phyloP scores from a whole-genome alignment of 345 rosid species.

The Hevea brasiliensis region DNA sequence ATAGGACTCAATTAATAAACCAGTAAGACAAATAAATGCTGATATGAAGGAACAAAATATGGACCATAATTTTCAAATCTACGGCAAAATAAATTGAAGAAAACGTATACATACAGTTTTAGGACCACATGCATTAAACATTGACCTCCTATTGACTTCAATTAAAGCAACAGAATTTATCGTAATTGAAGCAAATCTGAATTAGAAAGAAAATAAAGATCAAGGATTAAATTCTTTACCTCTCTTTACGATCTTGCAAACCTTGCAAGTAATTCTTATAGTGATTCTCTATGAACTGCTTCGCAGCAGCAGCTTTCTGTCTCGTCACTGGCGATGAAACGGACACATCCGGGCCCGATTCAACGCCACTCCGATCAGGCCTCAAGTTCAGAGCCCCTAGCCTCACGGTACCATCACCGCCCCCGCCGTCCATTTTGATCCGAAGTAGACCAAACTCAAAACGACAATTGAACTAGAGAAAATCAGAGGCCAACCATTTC shows the following conservation, averaged over 20 bases:
- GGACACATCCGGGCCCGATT: conserved; percentile 61
- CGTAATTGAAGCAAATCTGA: conserved; percentile 13
- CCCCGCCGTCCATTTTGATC: conserved; percentile 71
- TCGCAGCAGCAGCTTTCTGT: conserved; percentile 97
- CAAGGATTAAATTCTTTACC: conserved; percentile 38
- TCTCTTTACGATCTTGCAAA: conserved; percentile 86
- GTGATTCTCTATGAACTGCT: conserved; percentile 97
- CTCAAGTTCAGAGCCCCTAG: conserved; percentile 60
- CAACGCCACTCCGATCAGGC: conserved; percentile 57
- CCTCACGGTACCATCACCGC: conserved; percentile 79
- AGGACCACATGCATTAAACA: conserved; percentile 7
- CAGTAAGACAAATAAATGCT: neutral
- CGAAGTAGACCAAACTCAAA: neutral
- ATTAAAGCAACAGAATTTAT: neutral
- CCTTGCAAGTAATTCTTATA: conserved; percentile 93
- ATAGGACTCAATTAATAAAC: neutral
- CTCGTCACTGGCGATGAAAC: conserved; percentile 94
- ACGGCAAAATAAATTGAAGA: neutral
- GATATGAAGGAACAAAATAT: neutral
- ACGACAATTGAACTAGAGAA: neutral
- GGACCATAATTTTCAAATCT: neutral
- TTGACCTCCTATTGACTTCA: conserved; percentile 15
- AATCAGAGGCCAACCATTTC: conserved; percentile 14
- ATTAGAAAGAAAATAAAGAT: neutral
- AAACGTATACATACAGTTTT: neutral